Percentiles rank a stretch among this genome's conserved stretches.
Conservation (phyloP, 768 basidiomycete genomes). For the Hypsizygus marmoreus region DNA sequence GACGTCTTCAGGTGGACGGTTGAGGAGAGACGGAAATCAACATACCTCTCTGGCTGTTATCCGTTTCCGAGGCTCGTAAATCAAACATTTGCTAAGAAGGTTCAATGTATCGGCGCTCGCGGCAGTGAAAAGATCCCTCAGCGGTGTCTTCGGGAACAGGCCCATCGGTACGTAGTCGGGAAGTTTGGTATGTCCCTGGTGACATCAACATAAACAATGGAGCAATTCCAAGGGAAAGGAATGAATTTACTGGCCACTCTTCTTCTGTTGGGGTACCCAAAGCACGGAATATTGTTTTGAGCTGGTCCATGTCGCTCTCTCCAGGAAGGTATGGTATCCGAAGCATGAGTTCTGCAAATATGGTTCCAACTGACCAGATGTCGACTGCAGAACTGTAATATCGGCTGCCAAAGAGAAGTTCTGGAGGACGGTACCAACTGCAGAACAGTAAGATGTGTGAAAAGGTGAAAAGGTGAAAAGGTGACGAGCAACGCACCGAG, state of each 20-base stretch:
- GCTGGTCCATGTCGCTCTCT: slow-evolving; percentile 94
- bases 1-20: not conserved
- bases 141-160: slow-evolving; percentile 78
- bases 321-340: slow-evolving; percentile 95
- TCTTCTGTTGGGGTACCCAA: slow-evolving; percentile 95
- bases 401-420: slow-evolving; percentile 87
- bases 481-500: slow-evolving; percentile 69
- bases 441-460: slow-evolving; percentile 4
- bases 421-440: slow-evolving; percentile 98
- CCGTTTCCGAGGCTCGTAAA: slow-evolving; percentile 84
- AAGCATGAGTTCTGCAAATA: slow-evolving; percentile 96
- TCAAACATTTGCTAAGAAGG: slow-evolving; percentile 74
- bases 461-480: slow-evolving; percentile 6
- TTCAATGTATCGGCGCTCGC: slow-evolving; percentile 86
- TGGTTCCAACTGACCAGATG: slow-evolving; percentile 97
- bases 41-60: slow-evolving; percentile 78
- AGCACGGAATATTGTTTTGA: slow-evolving; percentile 92
- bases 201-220: not conserved
- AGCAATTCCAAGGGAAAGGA: not conserved
- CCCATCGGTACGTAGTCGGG: slow-evolving; percentile 89
- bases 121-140: slow-evolving; percentile 89
- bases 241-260: slow-evolving; percentile 85
- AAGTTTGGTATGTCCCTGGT: slow-evolving; percentile 84
- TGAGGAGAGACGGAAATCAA: slow-evolving; percentile 10
- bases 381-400: slow-evolving; percentile 93